Percentiles rank a stretch among this genome's conserved stretches.
Conservation (phyloP, 2,329 filamentous ascomycete species). For the Parafenestella ontariensis region DNA sequence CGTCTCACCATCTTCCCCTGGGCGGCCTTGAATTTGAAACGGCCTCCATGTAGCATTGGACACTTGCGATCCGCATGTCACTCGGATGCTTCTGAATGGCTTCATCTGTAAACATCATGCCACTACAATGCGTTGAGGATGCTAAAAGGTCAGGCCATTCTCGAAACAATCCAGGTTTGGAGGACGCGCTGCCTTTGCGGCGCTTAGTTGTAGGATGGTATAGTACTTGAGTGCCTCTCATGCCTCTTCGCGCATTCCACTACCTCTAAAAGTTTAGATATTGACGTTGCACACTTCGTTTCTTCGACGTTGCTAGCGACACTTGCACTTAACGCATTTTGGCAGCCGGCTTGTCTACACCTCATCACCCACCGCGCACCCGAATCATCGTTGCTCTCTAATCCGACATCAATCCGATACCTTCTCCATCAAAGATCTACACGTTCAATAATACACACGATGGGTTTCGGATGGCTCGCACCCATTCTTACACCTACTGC, state of each 20-base stretch:
- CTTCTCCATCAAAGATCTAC: neutral
- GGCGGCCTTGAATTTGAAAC: conserved; percentile 32
- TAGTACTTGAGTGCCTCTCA: conserved; percentile 20
- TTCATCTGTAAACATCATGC: conserved; percentile 27
- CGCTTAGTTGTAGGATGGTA: conserved; percentile 6
- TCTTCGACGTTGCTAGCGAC: conserved; percentile 16
- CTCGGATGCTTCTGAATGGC: conserved; percentile 24
- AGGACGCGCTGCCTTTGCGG: conserved; percentile 27
- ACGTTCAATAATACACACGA: conserved; percentile 11
- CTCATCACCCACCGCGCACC: neutral
- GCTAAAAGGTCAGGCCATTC: conserved; percentile 24
- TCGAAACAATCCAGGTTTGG: conserved; percentile 34
- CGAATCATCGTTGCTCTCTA: neutral
- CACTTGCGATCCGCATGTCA: conserved; percentile 11
- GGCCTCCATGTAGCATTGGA: conserved; percentile 21
- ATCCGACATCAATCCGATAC: neutral
- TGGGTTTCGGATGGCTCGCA: conserved; percentile 41
- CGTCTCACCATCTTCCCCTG: conserved; percentile 35
- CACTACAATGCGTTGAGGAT: conserved; percentile 9
- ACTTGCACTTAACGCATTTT: conserved; percentile 6
- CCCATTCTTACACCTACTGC: conserved; percentile 41
- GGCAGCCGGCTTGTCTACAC: conserved; percentile 34
- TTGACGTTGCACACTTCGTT: conserved; percentile 13
- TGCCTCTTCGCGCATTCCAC: conserved; percentile 15
- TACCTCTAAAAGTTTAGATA: conserved; percentile 12